Base-by-base conservation (phyloP, 1,284 basidiomycete genomes). In the Sanghuangporus baumii region DNA sequence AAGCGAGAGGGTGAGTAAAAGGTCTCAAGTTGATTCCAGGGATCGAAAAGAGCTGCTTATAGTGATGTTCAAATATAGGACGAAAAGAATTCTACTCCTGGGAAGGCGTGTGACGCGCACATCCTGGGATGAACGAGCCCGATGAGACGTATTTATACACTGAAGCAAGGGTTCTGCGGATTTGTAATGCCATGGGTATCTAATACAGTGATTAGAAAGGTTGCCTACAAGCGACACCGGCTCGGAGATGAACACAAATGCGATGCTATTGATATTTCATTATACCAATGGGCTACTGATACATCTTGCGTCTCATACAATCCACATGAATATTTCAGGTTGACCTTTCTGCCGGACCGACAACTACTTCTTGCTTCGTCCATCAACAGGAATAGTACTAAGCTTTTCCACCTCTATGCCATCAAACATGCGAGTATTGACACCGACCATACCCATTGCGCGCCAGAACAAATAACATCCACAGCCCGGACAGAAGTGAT, bases 331-430 rank as follows among this genome's bases (percentile, higher is more conserved):
- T 31, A 31, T 31, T 31, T 31, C 26, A 31, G 5, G 26, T 31
- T 31, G 26, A 31, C 23, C 23, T 26, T 26, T 26, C 1, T 3
- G 23, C 23, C 23, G 3, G 23, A 26, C 26, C 5, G 26, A 31
- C 26, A 31, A 31, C 26, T 31, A 51, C 50, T 23, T 14, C 50
- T 7, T 6, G 11, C 16, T 51, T 51, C 26, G 50, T 26, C 50
- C 50, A 34, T 51, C 50, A 26, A 23, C 20, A 26, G 20, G 20
- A 9, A 26, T 23, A 9, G 31, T 38, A 16, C 7, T 37, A 12
- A 56, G 18, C 12, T 41, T 56, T 23, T 51, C 50, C 23, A 51
- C 31, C 11, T 64, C 59, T 12, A 64, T 48, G 20, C 63, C 63
- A 18, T 64, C 63, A 23, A 61, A 47, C 11, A 43, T 47, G 52